phyloP scores from a whole-genome alignment of 352 stramenopile genomes.

The Phytopythium boreale region DNA sequence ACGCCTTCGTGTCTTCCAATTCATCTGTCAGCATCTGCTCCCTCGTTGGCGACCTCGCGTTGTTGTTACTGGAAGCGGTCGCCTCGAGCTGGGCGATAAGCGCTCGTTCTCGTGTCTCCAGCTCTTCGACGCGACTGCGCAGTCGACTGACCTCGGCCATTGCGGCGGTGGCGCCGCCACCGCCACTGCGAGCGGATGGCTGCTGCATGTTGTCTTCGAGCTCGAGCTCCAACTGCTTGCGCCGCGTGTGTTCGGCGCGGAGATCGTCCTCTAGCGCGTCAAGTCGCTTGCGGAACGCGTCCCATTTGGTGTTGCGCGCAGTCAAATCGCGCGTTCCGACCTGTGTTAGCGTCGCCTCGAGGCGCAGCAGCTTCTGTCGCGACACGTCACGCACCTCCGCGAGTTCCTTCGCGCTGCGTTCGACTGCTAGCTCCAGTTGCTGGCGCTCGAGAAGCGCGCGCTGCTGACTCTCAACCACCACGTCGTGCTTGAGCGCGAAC shows the following conservation, averaged over 20 bases:
- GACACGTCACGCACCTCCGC: slow-evolving; percentile 32
- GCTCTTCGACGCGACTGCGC: slow-evolving; percentile 53
- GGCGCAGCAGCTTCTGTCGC: slow-evolving; percentile 27
- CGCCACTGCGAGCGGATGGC: neutral
- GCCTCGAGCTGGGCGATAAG: slow-evolving; percentile 55
- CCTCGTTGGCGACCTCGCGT: slow-evolving; percentile 13
- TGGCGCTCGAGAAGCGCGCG: slow-evolving; percentile 49
- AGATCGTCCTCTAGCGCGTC: slow-evolving; percentile 67
- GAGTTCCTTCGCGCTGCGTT: slow-evolving; percentile 36
- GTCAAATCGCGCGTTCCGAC: slow-evolving; percentile 59
- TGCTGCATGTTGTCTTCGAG: slow-evolving; percentile 43
- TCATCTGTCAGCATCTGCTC: slow-evolving; percentile 18
- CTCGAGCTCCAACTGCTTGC: slow-evolving; percentile 59
- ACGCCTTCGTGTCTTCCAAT: slow-evolving; percentile 29
- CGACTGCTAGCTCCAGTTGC: slow-evolving; percentile 54
- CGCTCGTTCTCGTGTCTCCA: slow-evolving; percentile 67
- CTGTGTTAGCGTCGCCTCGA: slow-evolving; percentile 45
- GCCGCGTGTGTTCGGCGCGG: slow-evolving; percentile 42
- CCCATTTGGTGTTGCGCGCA: slow-evolving; percentile 60
- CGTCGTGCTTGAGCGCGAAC: slow-evolving; percentile 71
- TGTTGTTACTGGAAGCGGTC: slow-evolving; percentile 18
- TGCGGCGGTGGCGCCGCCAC: slow-evolving; percentile 22
- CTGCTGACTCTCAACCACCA: slow-evolving; percentile 46
- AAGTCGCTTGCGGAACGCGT: slow-evolving; percentile 68
- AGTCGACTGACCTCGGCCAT: slow-evolving; percentile 36